A percentile compares a stretch with the other conserved stretches of the same genome.
phyloP scores from a whole-genome alignment of 2,329 filamentous ascomycete species.

The Arthrinium phaeospermum region DNA sequence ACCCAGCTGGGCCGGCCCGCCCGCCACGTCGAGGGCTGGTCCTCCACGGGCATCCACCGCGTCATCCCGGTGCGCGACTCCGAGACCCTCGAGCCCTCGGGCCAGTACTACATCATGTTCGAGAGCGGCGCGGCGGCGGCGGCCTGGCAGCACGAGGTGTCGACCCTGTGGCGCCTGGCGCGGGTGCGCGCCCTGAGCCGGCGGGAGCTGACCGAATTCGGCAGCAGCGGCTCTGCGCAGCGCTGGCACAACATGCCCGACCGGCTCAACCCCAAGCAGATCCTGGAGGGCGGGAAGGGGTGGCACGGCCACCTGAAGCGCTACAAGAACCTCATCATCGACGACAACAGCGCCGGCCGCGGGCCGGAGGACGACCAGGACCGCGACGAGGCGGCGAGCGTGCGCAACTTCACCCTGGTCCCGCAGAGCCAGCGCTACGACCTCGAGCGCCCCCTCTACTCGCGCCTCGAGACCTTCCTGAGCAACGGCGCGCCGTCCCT shows the following conservation, averaged over 20 bases:
- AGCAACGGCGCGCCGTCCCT: conserved; percentile 29
- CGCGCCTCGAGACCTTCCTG: conserved; percentile 21
- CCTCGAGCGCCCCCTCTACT: conserved; percentile 28
- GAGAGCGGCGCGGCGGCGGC: conserved; percentile 61
- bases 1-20: conserved; percentile 60
- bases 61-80: conserved; percentile 70
- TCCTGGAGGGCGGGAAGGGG: not conserved
- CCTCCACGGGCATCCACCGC: conserved; percentile 64
- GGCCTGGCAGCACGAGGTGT: conserved; percentile 63
- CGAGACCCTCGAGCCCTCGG: conserved; percentile 65
- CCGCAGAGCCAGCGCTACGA: conserved; percentile 34
- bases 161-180: conserved; percentile 55
- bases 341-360: not conserved
- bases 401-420: conserved; percentile 40
- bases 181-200: conserved; percentile 35
- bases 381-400: not conserved
- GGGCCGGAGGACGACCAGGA: not conserved
- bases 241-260: not conserved
- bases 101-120: conserved; percentile 75
- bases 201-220: conserved; percentile 39
- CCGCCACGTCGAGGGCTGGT: conserved; percentile 71
- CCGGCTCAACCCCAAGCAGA: not conserved
- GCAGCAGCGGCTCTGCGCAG: conserved; percentile 20
- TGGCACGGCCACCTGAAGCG: not conserved
- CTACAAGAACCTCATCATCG: not conserved